Evolutionary conservation across 2,329 filamentous ascomycete genomes (phyloP).

Genomic region (Coleophoma crateriformis): DNA sequence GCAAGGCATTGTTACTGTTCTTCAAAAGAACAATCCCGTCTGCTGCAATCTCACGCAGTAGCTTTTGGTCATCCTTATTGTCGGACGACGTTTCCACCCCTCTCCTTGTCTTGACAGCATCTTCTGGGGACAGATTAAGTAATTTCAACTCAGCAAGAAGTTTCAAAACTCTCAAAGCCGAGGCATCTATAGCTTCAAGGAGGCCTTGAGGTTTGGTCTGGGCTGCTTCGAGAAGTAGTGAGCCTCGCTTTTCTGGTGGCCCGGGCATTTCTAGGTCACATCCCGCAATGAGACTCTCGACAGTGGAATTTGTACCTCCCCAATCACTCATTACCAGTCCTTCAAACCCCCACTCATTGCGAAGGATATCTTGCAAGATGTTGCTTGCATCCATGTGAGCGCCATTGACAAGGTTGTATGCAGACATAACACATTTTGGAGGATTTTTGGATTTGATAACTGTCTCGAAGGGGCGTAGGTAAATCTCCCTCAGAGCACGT

Average conservation of each 20-base stretch:
- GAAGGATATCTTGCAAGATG: conserved; percentile 16
- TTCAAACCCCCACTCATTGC: conserved; percentile 23
- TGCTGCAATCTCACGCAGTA: conserved; percentile 35
- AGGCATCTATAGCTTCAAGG: conserved; percentile 1
- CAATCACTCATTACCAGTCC: conserved; percentile 26
- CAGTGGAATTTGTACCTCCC: conserved; percentile 22
- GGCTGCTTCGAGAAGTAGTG: conserved; percentile 5
- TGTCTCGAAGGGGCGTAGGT: conserved; percentile 24
- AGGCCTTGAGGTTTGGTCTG: neutral
- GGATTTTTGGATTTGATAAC: conserved; percentile 14
- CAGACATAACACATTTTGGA: conserved; percentile 28
- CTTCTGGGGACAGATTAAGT: neutral
- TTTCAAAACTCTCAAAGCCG: neutral
- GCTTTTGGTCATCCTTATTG: conserved; percentile 17
- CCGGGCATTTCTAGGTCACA: conserved; percentile 29
- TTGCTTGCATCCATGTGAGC: conserved; percentile 22
- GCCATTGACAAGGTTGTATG: conserved; percentile 27
- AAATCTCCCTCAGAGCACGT: conserved; percentile 22
- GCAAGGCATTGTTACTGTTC: conserved; percentile 13
- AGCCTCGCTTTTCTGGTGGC: conserved; percentile 13
- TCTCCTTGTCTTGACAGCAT: neutral
- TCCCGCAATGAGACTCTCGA: conserved; percentile 19
- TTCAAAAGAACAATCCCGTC: conserved; percentile 18
- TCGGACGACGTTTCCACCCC: conserved; percentile 9
- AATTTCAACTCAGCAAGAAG: neutral